Conservation (phyloP, 2,329 filamentous ascomycete genomes). For the Curvularia eragrostidis region DNA sequence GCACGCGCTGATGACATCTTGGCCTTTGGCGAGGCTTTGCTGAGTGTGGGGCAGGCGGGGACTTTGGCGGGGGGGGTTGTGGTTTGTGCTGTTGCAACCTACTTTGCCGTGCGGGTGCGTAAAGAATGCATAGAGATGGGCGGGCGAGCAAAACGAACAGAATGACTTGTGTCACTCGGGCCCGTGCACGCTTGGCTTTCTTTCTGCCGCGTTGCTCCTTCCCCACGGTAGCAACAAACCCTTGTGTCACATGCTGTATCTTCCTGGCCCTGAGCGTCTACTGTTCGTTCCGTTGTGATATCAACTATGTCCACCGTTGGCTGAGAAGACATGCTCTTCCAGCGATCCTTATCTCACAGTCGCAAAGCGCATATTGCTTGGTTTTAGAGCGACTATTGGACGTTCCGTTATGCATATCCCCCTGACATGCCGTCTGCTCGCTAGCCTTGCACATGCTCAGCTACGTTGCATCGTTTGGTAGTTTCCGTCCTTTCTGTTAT, state of each 20-base stretch:
- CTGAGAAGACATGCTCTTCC: background rate
- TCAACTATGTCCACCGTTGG: background rate
- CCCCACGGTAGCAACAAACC: background rate
- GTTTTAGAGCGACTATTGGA: background rate
- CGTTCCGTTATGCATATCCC: background rate
- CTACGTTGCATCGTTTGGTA: background rate
- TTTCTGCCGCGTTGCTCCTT: background rate
- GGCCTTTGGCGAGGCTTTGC: background rate
- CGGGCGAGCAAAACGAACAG: background rate
- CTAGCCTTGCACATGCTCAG: background rate
- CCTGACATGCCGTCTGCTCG: background rate
- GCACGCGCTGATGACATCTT: slow-evolving; percentile 8
- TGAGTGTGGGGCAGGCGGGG: background rate
- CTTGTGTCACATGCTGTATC: background rate
- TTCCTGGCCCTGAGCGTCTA: background rate
- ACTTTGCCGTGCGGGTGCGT: background rate
- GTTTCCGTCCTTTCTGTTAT: background rate
- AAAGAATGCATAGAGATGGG: background rate
- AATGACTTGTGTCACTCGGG: background rate
- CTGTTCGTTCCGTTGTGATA: background rate
- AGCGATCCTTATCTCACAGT: background rate
- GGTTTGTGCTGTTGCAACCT: slow-evolving; percentile 3
- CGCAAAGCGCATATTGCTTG: background rate
- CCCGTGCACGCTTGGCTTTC: slow-evolving; percentile 2
- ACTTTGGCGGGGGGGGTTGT: background rate